These are phyloP conservation scores for Fonsecaea nubica DNA, from an alignment of 2,329 filamentous ascomycete species.

Conservation along the genomic window DNA sequence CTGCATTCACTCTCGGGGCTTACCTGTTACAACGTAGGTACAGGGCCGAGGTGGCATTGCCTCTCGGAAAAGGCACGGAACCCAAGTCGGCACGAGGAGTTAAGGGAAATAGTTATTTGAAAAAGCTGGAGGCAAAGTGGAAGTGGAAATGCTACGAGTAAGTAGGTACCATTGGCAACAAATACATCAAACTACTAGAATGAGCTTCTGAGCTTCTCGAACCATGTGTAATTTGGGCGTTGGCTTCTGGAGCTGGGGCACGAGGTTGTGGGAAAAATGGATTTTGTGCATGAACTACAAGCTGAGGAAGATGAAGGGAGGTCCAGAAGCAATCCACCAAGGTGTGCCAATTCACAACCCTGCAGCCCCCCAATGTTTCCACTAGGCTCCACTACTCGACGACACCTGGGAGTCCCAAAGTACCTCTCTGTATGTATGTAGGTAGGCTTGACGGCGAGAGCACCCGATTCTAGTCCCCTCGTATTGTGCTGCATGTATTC, in stretches of 20 bases:
- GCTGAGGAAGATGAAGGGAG: slow-evolving; percentile 7
- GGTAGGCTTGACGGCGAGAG: slow-evolving; percentile 14
- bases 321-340: slow-evolving; percentile 22
- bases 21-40: background rate
- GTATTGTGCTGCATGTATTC: background rate
- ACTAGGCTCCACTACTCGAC: slow-evolving; percentile 9
- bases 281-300: slow-evolving; percentile 22
- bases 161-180: background rate
- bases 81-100: background rate
- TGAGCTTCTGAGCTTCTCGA: slow-evolving; percentile 1
- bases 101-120: slow-evolving; percentile 10
- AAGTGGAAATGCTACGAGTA: background rate
- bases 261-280: slow-evolving; percentile 11
- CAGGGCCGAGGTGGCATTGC: slow-evolving; percentile 6
- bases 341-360: slow-evolving; percentile 10
- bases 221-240: background rate
- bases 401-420: background rate
- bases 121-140: slow-evolving; percentile 2
- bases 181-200: background rate
- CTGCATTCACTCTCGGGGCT: background rate
- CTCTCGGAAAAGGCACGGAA: slow-evolving; percentile 11
- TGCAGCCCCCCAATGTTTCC: slow-evolving; percentile 1
- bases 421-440: background rate
- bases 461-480: slow-evolving; percentile 11
- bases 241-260: background rate